Conservation (phyloP, 257 asterid species). For the Nyctanthes arbortristis region DNA sequence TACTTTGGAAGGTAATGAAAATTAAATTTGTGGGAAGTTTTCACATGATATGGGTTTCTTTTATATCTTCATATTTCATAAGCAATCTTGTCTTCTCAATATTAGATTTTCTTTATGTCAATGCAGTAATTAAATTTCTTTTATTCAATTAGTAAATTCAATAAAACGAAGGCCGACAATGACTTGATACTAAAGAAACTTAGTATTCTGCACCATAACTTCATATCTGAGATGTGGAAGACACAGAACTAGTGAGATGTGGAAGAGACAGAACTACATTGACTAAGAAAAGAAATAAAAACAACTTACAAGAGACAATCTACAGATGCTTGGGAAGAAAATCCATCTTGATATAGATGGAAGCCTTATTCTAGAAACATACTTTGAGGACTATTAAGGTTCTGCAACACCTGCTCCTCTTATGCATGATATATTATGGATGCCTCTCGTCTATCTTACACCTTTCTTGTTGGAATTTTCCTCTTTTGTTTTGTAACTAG, state of each 20-base stretch:
- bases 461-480: background rate
- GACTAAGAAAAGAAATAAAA: background rate
- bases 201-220: background rate
- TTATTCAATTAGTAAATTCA: too few species aligned
- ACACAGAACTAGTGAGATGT: background rate
- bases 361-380: background rate
- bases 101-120: too few species aligned
- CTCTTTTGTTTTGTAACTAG: background rate
- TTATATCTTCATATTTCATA: too few species aligned
- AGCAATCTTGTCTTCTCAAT: too few species aligned
- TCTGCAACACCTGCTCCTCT: background rate
- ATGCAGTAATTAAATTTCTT: too few species aligned
- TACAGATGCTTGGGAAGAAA: background rate
- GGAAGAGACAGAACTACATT: background rate
- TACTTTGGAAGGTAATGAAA: conserved; percentile 41
- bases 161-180: background rate
- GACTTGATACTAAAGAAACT: background rate
- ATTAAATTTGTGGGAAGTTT: background rate
- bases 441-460: background rate
- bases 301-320: background rate
- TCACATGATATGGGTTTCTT: background rate
- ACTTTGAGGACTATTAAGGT: background rate
- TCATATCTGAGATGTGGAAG: background rate
- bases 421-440: background rate
- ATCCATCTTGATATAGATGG: background rate